phyloP scores from a whole-genome alignment of 805 yeast genomes.

The Lipomyces spencermartinsiae region DNA sequence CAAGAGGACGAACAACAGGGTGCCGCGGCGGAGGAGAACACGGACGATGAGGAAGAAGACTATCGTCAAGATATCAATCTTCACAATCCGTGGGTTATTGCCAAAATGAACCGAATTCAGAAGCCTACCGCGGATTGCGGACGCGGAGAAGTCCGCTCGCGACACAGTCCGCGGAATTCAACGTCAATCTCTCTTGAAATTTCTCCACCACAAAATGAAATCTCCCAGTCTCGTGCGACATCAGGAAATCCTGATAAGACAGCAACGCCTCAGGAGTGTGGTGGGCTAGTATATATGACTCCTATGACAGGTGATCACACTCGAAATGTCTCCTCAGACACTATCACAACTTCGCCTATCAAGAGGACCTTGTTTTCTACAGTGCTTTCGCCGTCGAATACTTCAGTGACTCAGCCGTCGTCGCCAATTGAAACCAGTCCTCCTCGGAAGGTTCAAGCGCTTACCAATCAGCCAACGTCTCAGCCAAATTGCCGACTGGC shows the following conservation, averaged over 20 bases:
- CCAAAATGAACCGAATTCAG: conserved; percentile 15
- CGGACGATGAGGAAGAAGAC: neutral
- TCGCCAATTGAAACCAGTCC: neutral
- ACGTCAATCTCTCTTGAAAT: neutral
- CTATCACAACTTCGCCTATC: neutral
- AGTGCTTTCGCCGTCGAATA: neutral
- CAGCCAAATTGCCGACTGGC: neutral
- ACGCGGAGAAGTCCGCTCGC: neutral
- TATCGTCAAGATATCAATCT: conserved; percentile 6
- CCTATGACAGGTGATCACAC: neutral
- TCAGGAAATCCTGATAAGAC: neutral
- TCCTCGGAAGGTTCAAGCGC: neutral
- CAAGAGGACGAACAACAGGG: neutral
- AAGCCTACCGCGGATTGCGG: neutral
- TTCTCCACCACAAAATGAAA: neutral
- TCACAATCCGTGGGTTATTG: conserved; percentile 19
- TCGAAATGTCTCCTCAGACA: neutral
- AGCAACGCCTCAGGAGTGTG: neutral
- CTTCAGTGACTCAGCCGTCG: neutral
- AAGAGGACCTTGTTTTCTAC: neutral
- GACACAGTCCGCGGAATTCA: neutral
- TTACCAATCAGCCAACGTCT: neutral
- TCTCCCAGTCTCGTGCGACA: neutral
- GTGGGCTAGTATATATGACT: neutral
- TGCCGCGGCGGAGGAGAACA: neutral